Base-by-base conservation (phyloP, 257 asterid species). In the Solanum commersonii region DNA sequence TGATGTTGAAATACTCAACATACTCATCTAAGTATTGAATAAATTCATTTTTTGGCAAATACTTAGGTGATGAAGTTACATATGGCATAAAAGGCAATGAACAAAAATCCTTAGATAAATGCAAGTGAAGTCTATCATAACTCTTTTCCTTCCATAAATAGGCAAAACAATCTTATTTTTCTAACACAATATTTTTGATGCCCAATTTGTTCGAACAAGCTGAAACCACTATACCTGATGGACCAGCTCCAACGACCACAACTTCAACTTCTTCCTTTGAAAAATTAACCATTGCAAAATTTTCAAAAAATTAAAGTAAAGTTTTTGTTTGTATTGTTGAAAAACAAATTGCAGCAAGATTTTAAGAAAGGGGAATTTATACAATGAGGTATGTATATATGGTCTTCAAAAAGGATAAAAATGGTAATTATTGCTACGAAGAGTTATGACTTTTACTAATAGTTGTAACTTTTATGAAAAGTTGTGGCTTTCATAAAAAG, bases 111-210 rank as follows among this genome's bases (percentile, higher is more conserved):
- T 93, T 94, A 2, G 95, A 92, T n/a, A 94, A 46, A 71, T 94
- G 96, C 46, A 95, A 96, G 52, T 93, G 90, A 9, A 93, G 67
- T 7, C 95, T 85, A 20, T 91, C 96, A 59, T 95, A 95, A n/a
- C 94, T 88, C 11, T 89, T 44, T n/a, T 91, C 91, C 7, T 90
- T 91, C 96, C 96, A 94, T 1, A 94, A 89, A 8, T 93, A 93
- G 31, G 93, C 98, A 44, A 44, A 86, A 6, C 94, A 91, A 9
- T 93, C 92, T 84, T 95, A 95, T 79, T 37, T 93, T 46, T 94
- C 98, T 2, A 95, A 46, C 35, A 95, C 90, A 34, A 93, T 78
- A 89, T 91, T 90, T 10, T 94, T 91, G 1, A 93, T 90, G 18
- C 59, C 83, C 13, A 86, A 8, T 0, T 67, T 35, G 83, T 92